phyloP scores from a whole-genome alignment of 306 rosid genomes.

The Cajanus cajan region DNA sequence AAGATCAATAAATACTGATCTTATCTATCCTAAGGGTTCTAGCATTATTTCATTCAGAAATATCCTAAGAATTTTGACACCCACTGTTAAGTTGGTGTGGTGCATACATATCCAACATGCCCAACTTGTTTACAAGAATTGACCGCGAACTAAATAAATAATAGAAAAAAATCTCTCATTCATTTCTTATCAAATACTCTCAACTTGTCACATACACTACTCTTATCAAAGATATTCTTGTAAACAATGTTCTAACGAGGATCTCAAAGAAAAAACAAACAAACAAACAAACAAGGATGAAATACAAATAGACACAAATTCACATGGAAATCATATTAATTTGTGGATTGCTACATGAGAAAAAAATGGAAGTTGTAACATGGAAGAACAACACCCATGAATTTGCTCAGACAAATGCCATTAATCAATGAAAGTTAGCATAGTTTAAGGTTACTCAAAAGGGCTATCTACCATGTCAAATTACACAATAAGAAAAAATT shows the following conservation, averaged over 20 bases:
- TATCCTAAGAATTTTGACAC: too few species aligned
- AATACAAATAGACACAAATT: neutral
- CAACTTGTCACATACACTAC: neutral
- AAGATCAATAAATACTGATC: too few species aligned
- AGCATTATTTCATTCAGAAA: neutral
- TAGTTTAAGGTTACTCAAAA: slow-evolving; percentile 4
- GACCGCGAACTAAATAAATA: too few species aligned
- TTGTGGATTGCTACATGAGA: neutral
- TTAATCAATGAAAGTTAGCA: neutral
- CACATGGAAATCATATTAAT: neutral
- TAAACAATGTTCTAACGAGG: neutral
- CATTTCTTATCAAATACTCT: too few species aligned
- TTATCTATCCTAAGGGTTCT: neutral
- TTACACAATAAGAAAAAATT: neutral
- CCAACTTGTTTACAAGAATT: neutral
- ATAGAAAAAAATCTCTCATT: too few species aligned
- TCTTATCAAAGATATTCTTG: neutral
- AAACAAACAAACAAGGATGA: neutral
- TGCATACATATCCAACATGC: neutral
- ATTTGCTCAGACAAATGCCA: neutral
- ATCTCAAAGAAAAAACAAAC: neutral
- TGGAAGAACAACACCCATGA: neutral
- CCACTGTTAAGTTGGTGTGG: neutral
- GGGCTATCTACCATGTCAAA: slow-evolving; percentile 6
- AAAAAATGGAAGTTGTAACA: neutral